Percentiles rank a stretch among this genome's conserved stretches.
These are phyloP conservation scores for Triangularia verruculosa DNA, from an alignment of 2,329 filamentous ascomycete species.

Conservation along the genomic window DNA sequence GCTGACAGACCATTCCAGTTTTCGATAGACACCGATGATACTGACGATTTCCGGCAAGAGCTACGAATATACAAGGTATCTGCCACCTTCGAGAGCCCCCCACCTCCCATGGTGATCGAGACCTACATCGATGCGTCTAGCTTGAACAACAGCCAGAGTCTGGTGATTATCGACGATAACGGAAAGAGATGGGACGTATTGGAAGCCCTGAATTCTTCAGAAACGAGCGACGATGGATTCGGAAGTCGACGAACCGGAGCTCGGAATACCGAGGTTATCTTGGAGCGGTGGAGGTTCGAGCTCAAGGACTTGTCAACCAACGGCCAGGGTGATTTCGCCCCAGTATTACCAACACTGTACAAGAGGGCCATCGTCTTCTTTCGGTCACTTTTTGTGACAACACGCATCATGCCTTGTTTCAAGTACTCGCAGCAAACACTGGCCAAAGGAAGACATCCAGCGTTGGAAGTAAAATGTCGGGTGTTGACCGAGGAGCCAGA, in stretches of 20 bases:
- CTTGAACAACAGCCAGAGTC: slow-evolving; percentile 77
- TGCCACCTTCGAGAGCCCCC: slow-evolving; percentile 72
- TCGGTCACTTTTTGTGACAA: slow-evolving; percentile 78
- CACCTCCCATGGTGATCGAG: slow-evolving; percentile 84
- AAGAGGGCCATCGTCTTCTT: slow-evolving; percentile 97
- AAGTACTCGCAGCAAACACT: slow-evolving; percentile 73
- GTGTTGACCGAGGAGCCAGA: slow-evolving; percentile 62
- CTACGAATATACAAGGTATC: slow-evolving; percentile 78
- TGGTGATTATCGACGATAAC: slow-evolving; percentile 83
- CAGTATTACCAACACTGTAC: slow-evolving; percentile 79
- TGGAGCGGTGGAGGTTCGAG: slow-evolving; percentile 89
- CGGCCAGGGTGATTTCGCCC: slow-evolving; percentile 54
- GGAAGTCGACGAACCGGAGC: slow-evolving; percentile 36
- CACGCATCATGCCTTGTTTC: slow-evolving; percentile 81
- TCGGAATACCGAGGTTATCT: slow-evolving; percentile 68
- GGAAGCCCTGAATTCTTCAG: slow-evolving; percentile 70
- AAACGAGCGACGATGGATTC: slow-evolving; percentile 46
- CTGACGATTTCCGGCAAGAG: slow-evolving; percentile 80
- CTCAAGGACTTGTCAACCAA: slow-evolving; percentile 59
- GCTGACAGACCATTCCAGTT: slow-evolving; percentile 63
- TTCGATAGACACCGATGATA: slow-evolving; percentile 90
- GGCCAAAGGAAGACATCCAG: slow-evolving; percentile 65
- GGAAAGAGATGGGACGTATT: slow-evolving; percentile 91
- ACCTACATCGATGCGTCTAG: slow-evolving; percentile 79
- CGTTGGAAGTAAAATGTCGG: slow-evolving; percentile 75